Evolutionary conservation across 2,329 filamentous ascomycete species (phyloP).

Genomic region (Alternaria triticimaculans): DNA sequence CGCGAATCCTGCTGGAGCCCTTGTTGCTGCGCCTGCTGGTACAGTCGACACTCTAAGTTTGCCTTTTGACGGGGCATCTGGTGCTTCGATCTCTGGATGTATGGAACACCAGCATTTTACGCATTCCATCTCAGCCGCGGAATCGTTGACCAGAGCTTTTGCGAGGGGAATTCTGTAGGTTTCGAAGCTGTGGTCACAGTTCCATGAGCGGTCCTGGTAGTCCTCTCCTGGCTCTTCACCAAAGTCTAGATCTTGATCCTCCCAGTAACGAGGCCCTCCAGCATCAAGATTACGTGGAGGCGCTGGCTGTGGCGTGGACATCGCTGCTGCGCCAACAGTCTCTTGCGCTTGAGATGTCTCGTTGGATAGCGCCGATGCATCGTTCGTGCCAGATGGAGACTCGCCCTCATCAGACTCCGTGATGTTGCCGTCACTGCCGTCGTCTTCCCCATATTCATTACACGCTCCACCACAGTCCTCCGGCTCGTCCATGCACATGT

Average conservation of each 20-base stretch:
- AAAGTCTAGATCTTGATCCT: conserved; percentile 37
- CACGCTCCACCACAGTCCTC: conserved; percentile 40
- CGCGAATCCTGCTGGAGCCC: no score
- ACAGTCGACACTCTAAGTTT: no score
- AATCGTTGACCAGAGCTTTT: conserved; percentile 12
- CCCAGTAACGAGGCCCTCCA: conserved; percentile 42
- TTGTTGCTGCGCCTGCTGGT: no score
- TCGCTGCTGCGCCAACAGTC: background rate
- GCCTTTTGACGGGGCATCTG: no score
- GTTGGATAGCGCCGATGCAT: background rate
- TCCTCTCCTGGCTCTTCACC: conserved; percentile 46
- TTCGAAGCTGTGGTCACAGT: conserved; percentile 33
- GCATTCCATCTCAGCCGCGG: conserved; percentile 34
- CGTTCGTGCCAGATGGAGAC: background rate
- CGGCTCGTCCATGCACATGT: conserved; percentile 49
- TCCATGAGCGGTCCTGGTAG: conserved; percentile 27
- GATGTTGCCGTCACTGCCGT: conserved; percentile 32
- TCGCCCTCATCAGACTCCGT: conserved; percentile 25
- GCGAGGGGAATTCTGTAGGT: conserved; percentile 22
- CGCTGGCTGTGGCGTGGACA: background rate
- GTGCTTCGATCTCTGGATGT: conserved; percentile 29
- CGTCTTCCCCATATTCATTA: conserved; percentile 23
- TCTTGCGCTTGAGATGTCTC: background rate
- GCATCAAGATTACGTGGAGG: conserved; percentile 43
- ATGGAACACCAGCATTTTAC: conserved; percentile 38